A percentile compares a stretch with the other conserved stretches of the same genome.
phyloP scores from a whole-genome alignment of 371 early-diverging fungal species.

The Chytridiales sp. region DNA sequence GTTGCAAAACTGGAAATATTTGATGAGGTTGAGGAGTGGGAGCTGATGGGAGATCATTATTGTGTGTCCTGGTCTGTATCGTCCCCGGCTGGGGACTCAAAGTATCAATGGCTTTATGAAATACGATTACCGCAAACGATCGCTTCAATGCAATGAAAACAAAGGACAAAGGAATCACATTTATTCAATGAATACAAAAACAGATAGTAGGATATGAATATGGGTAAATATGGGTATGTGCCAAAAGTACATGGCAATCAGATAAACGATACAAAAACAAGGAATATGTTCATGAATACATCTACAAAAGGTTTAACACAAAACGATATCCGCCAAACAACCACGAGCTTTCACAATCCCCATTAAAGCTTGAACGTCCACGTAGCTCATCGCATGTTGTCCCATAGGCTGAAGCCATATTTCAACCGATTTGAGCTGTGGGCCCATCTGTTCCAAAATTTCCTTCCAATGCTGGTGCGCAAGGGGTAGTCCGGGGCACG shows the following conservation, averaged over 20 bases:
- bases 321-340: too few relatives aligned
- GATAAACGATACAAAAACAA: not conserved
- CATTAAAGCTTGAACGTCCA: too few relatives aligned
- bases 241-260: not conserved
- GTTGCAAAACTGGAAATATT: constrained; percentile 78
- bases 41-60: constrained; percentile 80
- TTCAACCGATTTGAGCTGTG: too few relatives aligned
- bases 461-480: too few relatives aligned
- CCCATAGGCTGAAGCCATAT: too few relatives aligned
- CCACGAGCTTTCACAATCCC: too few relatives aligned
- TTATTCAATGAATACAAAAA: not conserved
- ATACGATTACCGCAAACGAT: not conserved
- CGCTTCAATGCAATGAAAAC: not conserved
- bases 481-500: too few relatives aligned
- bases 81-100: not conserved
- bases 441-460: too few relatives aligned
- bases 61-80: constrained; percentile 77
- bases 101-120: not conserved
- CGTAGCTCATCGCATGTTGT: too few relatives aligned
- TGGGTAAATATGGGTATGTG: not conserved
- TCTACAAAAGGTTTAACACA: too few relatives aligned
- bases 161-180: not conserved
- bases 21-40: constrained; percentile 95
- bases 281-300: too few relatives aligned
- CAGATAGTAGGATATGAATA: not conserved